phyloP scores from a whole-genome alignment of 2,329 filamentous ascomycete genomes.

The Aspergillus puulaauensis region DNA sequence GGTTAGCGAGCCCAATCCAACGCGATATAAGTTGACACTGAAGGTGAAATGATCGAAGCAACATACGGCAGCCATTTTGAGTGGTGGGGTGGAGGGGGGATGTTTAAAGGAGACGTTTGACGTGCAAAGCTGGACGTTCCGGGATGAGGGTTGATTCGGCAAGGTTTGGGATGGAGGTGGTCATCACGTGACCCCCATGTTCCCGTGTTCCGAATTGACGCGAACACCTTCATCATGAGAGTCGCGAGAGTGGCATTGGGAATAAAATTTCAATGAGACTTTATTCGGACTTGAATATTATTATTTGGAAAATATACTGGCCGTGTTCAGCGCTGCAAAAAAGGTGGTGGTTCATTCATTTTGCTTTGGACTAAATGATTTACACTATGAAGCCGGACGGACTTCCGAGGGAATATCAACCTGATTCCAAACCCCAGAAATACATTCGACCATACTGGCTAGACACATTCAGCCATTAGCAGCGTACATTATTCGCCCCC shows the following conservation, averaged over 20 bases:
- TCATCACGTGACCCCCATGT: slow-evolving; percentile 30
- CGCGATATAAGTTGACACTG: neutral
- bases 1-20: slow-evolving; percentile 22
- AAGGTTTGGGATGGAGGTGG: slow-evolving; percentile 36
- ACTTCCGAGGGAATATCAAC: slow-evolving; percentile 27
- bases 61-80: slow-evolving; percentile 47
- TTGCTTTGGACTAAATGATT: slow-evolving; percentile 35
- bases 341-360: slow-evolving; percentile 21
- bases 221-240: slow-evolving; percentile 2
- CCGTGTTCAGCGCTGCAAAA: neutral
- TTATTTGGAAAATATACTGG: neutral
- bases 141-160: slow-evolving; percentile 38
- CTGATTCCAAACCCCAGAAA: slow-evolving; percentile 30
- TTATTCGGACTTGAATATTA: neutral
- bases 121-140: slow-evolving; percentile 35
- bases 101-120: slow-evolving; percentile 32
- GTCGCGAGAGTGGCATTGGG: neutral
- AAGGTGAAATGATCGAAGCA: neutral
- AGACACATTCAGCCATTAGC: slow-evolving; percentile 25
- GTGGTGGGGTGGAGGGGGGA: slow-evolving; percentile 25
- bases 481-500: slow-evolving; percentile 19
- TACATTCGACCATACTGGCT: slow-evolving; percentile 26
- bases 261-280: neutral
- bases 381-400: slow-evolving; percentile 33
- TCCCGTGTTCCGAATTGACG: slow-evolving; percentile 30